A percentile compares a stretch with the other conserved stretches of the same genome.
Evolutionary conservation across 768 basidiomycete genomes (phyloP).

Genomic region (Termitomyces sp.): DNA sequence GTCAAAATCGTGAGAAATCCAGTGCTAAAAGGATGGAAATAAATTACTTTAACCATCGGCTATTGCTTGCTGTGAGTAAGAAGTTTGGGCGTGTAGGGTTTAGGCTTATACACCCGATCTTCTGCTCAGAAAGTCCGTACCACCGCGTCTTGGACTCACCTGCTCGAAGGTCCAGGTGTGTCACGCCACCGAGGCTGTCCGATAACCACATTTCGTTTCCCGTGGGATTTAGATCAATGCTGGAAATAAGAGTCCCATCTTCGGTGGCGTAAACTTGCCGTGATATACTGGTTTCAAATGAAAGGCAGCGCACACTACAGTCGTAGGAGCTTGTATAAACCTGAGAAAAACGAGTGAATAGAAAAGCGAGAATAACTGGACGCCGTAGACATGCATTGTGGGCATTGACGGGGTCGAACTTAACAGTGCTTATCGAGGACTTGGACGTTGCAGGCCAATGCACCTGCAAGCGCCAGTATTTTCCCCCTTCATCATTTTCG

Average conservation of each 20-base stretch:
- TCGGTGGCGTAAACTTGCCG: conserved; percentile 63
- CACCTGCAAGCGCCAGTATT: conserved; percentile 72
- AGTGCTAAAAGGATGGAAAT: background rate
- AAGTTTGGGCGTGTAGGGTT: conserved; percentile 67
- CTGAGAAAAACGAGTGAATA: conserved; percentile 28
- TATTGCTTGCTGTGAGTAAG: conserved; percentile 75
- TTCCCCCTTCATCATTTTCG: conserved; percentile 55
- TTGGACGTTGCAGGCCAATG: conserved; percentile 82
- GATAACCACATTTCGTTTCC: conserved; percentile 86
- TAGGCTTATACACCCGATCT: conserved; percentile 76
- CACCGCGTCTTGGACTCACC: conserved; percentile 47
- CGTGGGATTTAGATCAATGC: conserved; percentile 59
- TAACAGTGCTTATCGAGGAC: conserved; percentile 76
- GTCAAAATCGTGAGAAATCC: conserved; percentile 1
- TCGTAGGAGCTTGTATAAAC: conserved; percentile 82
- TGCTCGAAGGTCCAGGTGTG: conserved; percentile 74
- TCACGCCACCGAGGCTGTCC: conserved; percentile 64
- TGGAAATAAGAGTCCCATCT: conserved; percentile 53
- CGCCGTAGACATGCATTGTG: conserved; percentile 50
- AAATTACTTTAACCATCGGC: conserved; percentile 60
- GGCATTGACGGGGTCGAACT: conserved; percentile 69
- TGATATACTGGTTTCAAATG: conserved; percentile 69
- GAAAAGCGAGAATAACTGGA: background rate
- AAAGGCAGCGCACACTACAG: conserved; percentile 67
- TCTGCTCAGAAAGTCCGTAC: conserved; percentile 63